A percentile compares a stretch with the other conserved stretches of the same genome.
phyloP scores from a whole-genome alignment of 2,329 filamentous ascomycete genomes.

The Ophiostoma ips region DNA sequence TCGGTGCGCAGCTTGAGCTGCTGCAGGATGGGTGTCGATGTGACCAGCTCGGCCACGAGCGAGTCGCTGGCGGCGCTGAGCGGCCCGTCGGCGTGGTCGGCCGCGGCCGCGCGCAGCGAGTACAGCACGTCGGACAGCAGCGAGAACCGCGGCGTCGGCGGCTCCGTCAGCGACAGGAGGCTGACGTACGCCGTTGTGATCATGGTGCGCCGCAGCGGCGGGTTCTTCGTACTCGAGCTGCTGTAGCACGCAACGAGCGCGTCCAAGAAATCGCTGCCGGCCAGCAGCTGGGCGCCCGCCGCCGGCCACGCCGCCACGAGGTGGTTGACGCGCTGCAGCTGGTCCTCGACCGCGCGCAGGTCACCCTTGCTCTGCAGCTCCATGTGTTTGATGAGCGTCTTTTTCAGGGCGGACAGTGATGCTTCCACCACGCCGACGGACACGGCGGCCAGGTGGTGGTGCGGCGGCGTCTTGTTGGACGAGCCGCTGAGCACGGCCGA shows the following conservation, averaged over 20 bases:
- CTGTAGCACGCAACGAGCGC: slow-evolving; percentile 52
- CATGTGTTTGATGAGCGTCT: slow-evolving; percentile 44
- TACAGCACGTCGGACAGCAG: slow-evolving; percentile 74
- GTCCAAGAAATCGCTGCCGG: slow-evolving; percentile 79
- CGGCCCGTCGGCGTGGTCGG: slow-evolving; percentile 44
- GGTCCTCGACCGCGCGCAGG: slow-evolving; percentile 38
- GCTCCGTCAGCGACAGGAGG: slow-evolving; percentile 54
- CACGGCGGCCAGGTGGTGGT: slow-evolving; percentile 33
- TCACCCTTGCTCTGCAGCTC: slow-evolving; percentile 39
- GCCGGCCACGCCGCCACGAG: slow-evolving; percentile 48
- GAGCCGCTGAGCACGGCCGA: slow-evolving; percentile 29
- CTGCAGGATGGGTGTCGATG: slow-evolving; percentile 60
- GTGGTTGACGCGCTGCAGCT: slow-evolving; percentile 45
- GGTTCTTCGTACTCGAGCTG: slow-evolving; percentile 40
- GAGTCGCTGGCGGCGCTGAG: slow-evolving; percentile 46
- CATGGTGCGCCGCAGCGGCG: slow-evolving; percentile 50
- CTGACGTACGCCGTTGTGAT: slow-evolving; percentile 64
- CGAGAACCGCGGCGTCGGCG: slow-evolving; percentile 54
- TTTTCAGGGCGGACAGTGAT: slow-evolving; percentile 46
- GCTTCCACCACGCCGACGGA: slow-evolving; percentile 36
- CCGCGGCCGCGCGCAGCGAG: slow-evolving; percentile 57
- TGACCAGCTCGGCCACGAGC: slow-evolving; percentile 69
- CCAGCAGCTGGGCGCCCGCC: slow-evolving; percentile 51
- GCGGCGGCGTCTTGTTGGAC: neutral
- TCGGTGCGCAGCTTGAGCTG: slow-evolving; percentile 44